phyloP scores from a whole-genome alignment of 106 monocot species.

The Acanthochlamys bracteata region DNA sequence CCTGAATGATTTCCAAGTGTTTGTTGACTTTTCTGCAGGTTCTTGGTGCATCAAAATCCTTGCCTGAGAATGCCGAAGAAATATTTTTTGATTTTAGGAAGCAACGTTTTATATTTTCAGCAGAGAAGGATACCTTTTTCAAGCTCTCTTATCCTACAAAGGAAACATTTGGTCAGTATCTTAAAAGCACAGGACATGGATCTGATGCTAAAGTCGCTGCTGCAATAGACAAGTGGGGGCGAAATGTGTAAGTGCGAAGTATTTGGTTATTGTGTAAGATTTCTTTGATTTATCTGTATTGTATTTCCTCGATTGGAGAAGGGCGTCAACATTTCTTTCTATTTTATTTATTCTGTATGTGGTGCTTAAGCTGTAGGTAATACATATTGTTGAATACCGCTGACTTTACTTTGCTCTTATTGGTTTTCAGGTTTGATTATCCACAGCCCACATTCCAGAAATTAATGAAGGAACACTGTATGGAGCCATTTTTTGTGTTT shows the following conservation, averaged over 20 bases:
- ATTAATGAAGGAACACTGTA: slow-evolving; percentile 94
- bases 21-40: slow-evolving; percentile 22
- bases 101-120: slow-evolving; percentile 72
- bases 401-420: no score
- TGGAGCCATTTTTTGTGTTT: slow-evolving; percentile 99
- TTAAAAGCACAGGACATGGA: slow-evolving; percentile 82
- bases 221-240: slow-evolving; percentile 89
- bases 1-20: no score
- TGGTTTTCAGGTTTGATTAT: slow-evolving; percentile 80
- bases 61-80: slow-evolving; percentile 44
- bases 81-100: slow-evolving; percentile 99
- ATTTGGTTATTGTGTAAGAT: no score
- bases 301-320: no score
- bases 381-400: no score
- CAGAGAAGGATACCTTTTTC: slow-evolving; percentile 59
- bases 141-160: slow-evolving; percentile 92
- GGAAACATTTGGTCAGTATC: slow-evolving; percentile 80
- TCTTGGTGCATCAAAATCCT: slow-evolving; percentile 41
- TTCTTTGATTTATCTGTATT: no score
- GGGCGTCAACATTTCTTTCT: no score
- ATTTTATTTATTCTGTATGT: no score
- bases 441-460: slow-evolving; percentile 96
- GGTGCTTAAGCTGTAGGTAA: no score
- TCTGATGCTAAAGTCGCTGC: slow-evolving; percentile 77
- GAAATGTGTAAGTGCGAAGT: slow-evolving; percentile 90